phyloP scores from a whole-genome alignment of 2,329 filamentous ascomycete genomes.

The Exophiala calicioides region DNA sequence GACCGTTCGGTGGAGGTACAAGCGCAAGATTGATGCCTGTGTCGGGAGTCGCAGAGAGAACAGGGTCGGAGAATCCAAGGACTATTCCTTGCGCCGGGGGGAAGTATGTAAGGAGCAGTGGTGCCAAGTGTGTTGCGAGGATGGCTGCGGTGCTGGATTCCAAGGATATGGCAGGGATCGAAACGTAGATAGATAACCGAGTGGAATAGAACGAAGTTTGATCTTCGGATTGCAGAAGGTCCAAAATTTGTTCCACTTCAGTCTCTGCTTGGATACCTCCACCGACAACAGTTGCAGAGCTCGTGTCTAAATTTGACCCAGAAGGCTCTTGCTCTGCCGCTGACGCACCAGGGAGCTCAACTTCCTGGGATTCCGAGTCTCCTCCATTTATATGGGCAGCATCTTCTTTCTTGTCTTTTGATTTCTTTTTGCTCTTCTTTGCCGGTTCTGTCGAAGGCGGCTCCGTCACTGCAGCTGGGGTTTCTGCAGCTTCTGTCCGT shows the following conservation, averaged over 20 bases:
- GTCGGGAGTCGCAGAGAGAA: slow-evolving; percentile 30
- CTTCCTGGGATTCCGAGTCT: slow-evolving; percentile 15
- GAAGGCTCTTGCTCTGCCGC: slow-evolving; percentile 3
- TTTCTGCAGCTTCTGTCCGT: slow-evolving; percentile 8
- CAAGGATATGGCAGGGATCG: slow-evolving; percentile 58
- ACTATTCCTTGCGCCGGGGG: slow-evolving; percentile 58
- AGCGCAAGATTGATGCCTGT: slow-evolving; percentile 44
- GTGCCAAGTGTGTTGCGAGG: slow-evolving; percentile 62
- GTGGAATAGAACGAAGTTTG: slow-evolving; percentile 28
- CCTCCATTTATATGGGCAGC: slow-evolving; percentile 4
- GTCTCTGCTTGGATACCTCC: slow-evolving; percentile 1
- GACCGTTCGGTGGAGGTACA: slow-evolving; percentile 32
- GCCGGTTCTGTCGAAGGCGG: not conserved
- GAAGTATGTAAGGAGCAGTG: slow-evolving; percentile 64
- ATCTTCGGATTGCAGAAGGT: slow-evolving; percentile 22
- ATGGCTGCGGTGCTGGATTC: slow-evolving; percentile 57
- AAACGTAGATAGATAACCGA: slow-evolving; percentile 60
- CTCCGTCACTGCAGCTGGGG: not conserved
- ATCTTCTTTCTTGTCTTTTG: slow-evolving; percentile 14
- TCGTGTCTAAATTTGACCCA: not conserved
- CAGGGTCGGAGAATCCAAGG: slow-evolving; percentile 30
- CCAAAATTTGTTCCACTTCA: slow-evolving; percentile 6
- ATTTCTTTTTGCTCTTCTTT: slow-evolving; percentile 26
- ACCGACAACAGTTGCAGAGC: not conserved
- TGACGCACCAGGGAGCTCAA: slow-evolving; percentile 17